Evolutionary conservation across 2,329 filamentous ascomycete genomes (phyloP).

Genomic region (Paracorniculantispora psalliotae): DNA sequence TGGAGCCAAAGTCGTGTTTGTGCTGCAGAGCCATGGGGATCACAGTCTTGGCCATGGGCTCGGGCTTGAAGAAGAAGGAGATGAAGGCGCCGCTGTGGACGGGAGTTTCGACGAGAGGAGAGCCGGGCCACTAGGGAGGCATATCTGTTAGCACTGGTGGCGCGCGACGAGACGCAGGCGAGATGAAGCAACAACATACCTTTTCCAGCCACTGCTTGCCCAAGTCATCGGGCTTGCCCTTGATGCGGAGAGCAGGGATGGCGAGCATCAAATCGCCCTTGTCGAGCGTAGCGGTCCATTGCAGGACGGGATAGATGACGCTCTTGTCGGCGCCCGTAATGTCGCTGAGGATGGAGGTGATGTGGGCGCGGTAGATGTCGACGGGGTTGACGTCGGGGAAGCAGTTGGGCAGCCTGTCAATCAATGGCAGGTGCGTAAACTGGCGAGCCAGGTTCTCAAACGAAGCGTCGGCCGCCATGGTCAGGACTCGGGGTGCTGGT

Average conservation of each 20-base stretch:
- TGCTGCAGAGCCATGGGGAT: conserved; percentile 64
- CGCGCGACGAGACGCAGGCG: conserved; percentile 12
- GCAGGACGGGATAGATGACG: conserved; percentile 67
- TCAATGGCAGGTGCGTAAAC: conserved; percentile 12
- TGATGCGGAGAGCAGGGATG: conserved; percentile 73
- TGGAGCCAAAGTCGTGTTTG: conserved; percentile 57
- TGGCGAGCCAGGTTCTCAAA: conserved; percentile 13
- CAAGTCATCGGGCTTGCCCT: conserved; percentile 61
- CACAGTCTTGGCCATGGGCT: conserved; percentile 58
- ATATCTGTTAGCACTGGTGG: not conserved
- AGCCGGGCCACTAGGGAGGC: conserved; percentile 60
- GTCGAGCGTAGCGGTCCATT: conserved; percentile 74
- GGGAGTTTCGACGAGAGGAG: conserved; percentile 68
- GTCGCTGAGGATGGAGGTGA: conserved; percentile 29
- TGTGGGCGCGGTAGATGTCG: conserved; percentile 21
- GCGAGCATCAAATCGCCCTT: conserved; percentile 79
- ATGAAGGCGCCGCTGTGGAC: conserved; percentile 63
- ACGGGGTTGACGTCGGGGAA: conserved; percentile 16
- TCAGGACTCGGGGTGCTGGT: not conserved
- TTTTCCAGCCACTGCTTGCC: conserved; percentile 58
- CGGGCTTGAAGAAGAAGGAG: conserved; percentile 75
- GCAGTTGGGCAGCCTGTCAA: conserved; percentile 15
- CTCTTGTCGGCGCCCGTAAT: conserved; percentile 7
- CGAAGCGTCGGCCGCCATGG: conserved; percentile 13
- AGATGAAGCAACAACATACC: conserved; percentile 32